Evolutionary conservation across 306 rosid genomes (phyloP).

Genomic region (Trichosanthes cucumerina): DNA sequence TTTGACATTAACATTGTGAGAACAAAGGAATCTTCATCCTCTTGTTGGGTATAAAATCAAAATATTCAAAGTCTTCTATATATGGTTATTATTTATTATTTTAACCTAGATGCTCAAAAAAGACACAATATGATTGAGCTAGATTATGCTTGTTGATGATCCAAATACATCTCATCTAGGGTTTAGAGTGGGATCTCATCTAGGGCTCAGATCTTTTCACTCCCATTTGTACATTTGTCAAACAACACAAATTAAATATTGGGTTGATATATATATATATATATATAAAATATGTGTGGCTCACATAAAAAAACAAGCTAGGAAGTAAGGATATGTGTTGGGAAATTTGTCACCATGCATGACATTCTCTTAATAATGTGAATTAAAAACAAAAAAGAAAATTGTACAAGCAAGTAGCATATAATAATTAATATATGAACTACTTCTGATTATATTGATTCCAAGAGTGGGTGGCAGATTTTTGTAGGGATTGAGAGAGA

Average conservation of each 20-base stretch:
- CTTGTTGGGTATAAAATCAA: not conserved
- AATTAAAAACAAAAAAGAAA: not conserved
- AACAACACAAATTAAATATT: not conserved
- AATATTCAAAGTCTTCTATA: not conserved
- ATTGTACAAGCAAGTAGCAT: not conserved
- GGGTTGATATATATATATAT: too few relatives aligned
- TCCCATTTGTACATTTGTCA: not conserved
- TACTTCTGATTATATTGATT: not conserved
- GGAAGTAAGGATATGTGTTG: not conserved
- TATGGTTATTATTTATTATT: not conserved
- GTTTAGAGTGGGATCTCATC: not conserved
- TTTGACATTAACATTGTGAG: not conserved
- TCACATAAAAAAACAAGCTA: not conserved
- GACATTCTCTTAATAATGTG: constrained; percentile 2
- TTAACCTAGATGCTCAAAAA: not conserved
- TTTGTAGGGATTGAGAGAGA: not conserved
- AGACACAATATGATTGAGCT: not conserved
- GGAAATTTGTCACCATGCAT: not conserved
- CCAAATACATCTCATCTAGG: not conserved
- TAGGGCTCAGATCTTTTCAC: not conserved
- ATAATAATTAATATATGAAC: too few relatives aligned
- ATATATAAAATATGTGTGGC: not conserved
- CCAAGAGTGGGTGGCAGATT: constrained; percentile 8
- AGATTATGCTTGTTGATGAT: not conserved
- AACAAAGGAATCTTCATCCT: not conserved